Conservation (phyloP, 1,139 yeast species). For the Geotrichum siamense region DNA sequence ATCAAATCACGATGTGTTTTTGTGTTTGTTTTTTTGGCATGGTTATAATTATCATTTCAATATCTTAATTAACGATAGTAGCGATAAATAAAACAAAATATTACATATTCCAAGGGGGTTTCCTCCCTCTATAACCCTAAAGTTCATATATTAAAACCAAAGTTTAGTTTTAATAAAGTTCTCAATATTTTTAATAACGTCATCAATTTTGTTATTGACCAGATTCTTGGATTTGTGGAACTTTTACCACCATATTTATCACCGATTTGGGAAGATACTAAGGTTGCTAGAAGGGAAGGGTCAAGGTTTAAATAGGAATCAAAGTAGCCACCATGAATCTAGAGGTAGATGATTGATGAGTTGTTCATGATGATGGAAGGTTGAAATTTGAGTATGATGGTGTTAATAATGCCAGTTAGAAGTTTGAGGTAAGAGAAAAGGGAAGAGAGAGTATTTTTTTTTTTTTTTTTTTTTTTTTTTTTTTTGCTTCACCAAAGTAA, state of each 20-base stretch:
- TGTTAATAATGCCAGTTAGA: conserved; percentile 82
- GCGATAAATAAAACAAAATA: too few relatives aligned
- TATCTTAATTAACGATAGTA: too few relatives aligned
- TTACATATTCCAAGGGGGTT: too few relatives aligned
- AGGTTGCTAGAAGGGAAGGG: conserved; percentile 62
- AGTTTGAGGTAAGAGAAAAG: conserved; percentile 77
- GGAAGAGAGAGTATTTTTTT: conserved; percentile 64
- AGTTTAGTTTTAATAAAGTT: neutral
- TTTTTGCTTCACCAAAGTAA: too few relatives aligned
- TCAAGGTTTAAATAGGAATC: too few relatives aligned
- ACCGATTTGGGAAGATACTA: conserved; percentile 70
- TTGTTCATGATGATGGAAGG: conserved; percentile 76
- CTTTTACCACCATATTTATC: conserved; percentile 99
- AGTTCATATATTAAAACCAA: neutral
- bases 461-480: too few relatives aligned
- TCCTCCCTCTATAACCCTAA: too few relatives aligned
- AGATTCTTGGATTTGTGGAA: conserved; percentile 93
- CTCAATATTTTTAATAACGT: conserved; percentile 63
- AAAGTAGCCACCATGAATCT: too few relatives aligned
- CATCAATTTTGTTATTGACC: conserved; percentile 63
- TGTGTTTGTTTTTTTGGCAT: too few relatives aligned
- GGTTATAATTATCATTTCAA: too few relatives aligned
- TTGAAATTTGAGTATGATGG: conserved; percentile 74
- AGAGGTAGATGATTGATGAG: conserved; percentile 62
- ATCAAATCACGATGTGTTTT: too few relatives aligned